These are phyloP conservation scores for Urtica urens DNA, from an alignment of 306 rosid genomes.

Conservation along the genomic window DNA sequence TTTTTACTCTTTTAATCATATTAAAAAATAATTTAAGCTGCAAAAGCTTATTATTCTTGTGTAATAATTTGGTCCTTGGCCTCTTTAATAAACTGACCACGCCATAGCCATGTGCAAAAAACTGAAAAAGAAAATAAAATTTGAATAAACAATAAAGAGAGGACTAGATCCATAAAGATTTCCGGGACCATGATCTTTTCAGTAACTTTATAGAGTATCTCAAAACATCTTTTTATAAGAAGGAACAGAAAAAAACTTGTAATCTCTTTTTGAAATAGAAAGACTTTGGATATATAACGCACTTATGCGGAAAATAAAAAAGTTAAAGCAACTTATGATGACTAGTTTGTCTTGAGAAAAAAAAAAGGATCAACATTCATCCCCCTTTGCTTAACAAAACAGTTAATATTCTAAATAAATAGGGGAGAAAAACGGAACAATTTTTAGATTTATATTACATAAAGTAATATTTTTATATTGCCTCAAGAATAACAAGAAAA, in stretches of 20 bases:
- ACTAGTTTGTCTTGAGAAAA: not conserved
- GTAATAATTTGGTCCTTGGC: not conserved
- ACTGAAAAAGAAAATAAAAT: not conserved
- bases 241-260: not conserved
- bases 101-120: slow-evolving; percentile 1
- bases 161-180: not conserved
- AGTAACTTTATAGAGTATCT: not conserved
- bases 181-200: slow-evolving; percentile 1
- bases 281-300: not conserved
- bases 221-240: not conserved
- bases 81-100: not conserved
- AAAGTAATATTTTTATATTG: no score
- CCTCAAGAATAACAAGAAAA: no score
- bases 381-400: not conserved
- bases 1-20: no score
- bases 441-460: no score
- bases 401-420: no score
- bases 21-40: not conserved
- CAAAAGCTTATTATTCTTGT: not conserved
- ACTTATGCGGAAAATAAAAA: not conserved
- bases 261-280: not conserved
- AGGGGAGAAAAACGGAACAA: no score
- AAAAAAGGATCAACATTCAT: not conserved
- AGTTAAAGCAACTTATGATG: not conserved
- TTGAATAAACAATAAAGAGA: not conserved